phyloP scores from a whole-genome alignment of 305 asterid species.

The Andrographis paniculata region DNA sequence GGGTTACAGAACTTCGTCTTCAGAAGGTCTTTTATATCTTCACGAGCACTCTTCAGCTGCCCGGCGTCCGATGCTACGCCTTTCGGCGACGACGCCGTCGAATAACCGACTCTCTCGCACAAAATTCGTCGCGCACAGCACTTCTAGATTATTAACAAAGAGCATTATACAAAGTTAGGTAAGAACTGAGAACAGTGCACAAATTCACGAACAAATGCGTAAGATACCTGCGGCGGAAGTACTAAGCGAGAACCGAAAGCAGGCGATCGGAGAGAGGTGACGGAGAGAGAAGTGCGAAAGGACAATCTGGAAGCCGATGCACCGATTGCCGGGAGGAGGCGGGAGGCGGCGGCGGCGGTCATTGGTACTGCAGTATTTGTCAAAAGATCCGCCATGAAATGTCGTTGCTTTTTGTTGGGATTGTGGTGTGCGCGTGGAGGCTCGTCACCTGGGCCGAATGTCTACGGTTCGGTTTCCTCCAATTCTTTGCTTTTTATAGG shows the following conservation, averaged over 20 bases:
- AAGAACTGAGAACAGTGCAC: neutral
- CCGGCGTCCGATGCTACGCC: slow-evolving; percentile 63
- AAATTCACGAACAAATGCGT: neutral
- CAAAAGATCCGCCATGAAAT: slow-evolving; percentile 17
- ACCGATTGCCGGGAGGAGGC: slow-evolving; percentile 33
- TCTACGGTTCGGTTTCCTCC: slow-evolving; percentile 24
- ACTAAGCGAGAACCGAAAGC: slow-evolving; percentile 37
- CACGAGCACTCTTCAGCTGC: slow-evolving; percentile 82
- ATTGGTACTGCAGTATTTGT: slow-evolving; percentile 25
- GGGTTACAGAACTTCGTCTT: slow-evolving; percentile 66
- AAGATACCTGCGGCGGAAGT: slow-evolving; percentile 42
- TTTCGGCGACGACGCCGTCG: slow-evolving; percentile 52
- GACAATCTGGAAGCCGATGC: slow-evolving; percentile 24
- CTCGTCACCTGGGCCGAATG: slow-evolving; percentile 12
- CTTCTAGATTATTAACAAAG: slow-evolving; percentile 26
- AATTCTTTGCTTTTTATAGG: neutral
- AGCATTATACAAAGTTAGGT: neutral
- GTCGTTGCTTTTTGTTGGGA: slow-evolving; percentile 21
- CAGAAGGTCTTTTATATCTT: slow-evolving; percentile 74
- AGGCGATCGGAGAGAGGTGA: slow-evolving; percentile 43
- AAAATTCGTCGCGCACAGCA: slow-evolving; percentile 26
- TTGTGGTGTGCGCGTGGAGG: slow-evolving; percentile 30
- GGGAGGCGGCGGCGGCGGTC: slow-evolving; percentile 33
- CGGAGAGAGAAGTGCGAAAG: slow-evolving; percentile 27
- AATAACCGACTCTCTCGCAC: slow-evolving; percentile 41